phyloP scores from a whole-genome alignment of 1,139 yeast species.

The Kodamaea derodonti region DNA sequence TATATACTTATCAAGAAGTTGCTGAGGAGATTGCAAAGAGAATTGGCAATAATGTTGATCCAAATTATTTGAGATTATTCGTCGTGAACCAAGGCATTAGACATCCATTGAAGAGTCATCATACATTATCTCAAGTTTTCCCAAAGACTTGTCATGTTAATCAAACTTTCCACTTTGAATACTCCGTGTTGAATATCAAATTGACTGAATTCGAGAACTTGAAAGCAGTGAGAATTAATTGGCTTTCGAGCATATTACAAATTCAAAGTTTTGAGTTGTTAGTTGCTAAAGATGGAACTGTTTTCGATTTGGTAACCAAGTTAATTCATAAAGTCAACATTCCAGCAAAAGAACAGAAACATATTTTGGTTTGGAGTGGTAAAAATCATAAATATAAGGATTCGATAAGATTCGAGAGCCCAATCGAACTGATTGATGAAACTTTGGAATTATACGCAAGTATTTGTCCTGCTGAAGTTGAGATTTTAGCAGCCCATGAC shows the following conservation, averaged over 20 bases:
- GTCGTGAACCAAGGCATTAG: conserved; percentile 56
- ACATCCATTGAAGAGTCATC: conserved; percentile 42
- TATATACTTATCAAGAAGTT: conserved; percentile 55
- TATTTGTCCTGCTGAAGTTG: conserved; percentile 43
- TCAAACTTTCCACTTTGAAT: conserved; percentile 52
- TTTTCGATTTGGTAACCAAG: conserved; percentile 53
- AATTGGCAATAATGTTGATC: conserved; percentile 47
- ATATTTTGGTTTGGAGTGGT: conserved; percentile 59
- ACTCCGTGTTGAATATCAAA: conserved; percentile 73
- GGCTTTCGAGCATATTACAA: conserved; percentile 62
- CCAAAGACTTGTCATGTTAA: conserved; percentile 47
- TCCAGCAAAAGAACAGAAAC: conserved; percentile 44
- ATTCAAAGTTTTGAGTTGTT: conserved; percentile 68
- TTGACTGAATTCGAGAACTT: conserved; percentile 75
- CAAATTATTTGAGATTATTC: conserved; percentile 62
- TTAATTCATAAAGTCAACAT: conserved; percentile 55
- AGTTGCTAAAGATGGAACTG: conserved; percentile 58
- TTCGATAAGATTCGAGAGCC: conserved; percentile 33
- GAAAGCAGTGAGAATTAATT: conserved; percentile 57
- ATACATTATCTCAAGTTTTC: conserved; percentile 43
- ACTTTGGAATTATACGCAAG: conserved; percentile 40
- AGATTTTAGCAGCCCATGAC: conserved; percentile 35
- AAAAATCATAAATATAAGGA: conserved; percentile 38
- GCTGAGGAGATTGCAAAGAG: conserved; percentile 54
- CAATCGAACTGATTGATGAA: conserved; percentile 33